Conservation (phyloP, 2,329 filamentous ascomycete genomes). For the Nemania diffusa region DNA sequence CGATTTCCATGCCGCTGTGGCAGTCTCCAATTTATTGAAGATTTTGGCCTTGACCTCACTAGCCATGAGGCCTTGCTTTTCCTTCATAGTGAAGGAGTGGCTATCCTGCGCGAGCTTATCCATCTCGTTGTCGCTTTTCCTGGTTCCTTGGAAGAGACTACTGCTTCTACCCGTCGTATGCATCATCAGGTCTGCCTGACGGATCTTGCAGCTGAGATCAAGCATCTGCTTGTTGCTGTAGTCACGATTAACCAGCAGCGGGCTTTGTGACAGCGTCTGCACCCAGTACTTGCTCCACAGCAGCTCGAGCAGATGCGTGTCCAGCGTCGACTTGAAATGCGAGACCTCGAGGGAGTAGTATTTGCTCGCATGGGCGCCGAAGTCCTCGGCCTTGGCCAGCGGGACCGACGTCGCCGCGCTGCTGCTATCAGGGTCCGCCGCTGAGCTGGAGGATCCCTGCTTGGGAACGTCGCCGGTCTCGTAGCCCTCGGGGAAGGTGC, state of each 20-base stretch:
- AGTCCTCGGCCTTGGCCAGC: constrained; percentile 93
- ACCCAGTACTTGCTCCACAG: constrained; percentile 99
- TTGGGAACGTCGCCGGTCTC: constrained; percentile 55
- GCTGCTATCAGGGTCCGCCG: constrained; percentile 53
- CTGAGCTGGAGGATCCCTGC: constrained; percentile 24
- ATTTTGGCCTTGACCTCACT: constrained; percentile 48
- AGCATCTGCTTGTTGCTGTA: constrained; percentile 92
- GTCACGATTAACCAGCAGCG: constrained; percentile 90
- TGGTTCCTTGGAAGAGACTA: constrained; percentile 24
- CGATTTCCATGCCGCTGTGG: constrained; percentile 3
- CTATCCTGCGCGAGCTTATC: constrained; percentile 47
- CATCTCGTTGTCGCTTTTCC: constrained; percentile 42
- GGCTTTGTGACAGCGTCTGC: constrained; percentile 90
- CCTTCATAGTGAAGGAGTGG: constrained; percentile 49
- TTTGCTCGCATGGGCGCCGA: constrained; percentile 87
- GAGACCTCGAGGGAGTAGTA: constrained; percentile 94
- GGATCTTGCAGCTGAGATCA: constrained; percentile 85
- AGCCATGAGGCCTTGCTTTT: constrained; percentile 49
- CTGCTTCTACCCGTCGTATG: constrained; percentile 49
- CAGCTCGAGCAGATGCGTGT: constrained; percentile 84
- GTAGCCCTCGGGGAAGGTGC: constrained; percentile 84
- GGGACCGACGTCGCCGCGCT: constrained; percentile 70
- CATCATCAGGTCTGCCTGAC: constrained; percentile 64
- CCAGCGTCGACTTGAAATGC: constrained; percentile 93
- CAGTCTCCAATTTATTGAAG: constrained; percentile 45